Evolutionary conservation across 805 yeast genomes (phyloP).

Genomic region (Dipodascus geniculatus): DNA sequence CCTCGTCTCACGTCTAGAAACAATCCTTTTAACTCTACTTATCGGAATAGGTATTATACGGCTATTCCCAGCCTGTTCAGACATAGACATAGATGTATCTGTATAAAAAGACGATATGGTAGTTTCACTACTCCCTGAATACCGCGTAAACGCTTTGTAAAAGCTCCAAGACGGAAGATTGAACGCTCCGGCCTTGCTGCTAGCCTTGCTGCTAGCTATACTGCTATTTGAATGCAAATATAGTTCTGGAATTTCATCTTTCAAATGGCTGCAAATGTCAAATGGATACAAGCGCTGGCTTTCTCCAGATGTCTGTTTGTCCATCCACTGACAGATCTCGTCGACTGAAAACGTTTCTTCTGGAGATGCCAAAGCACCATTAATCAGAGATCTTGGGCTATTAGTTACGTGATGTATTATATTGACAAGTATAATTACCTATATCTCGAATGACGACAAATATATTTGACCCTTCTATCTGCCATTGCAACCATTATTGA

Average conservation of each 20-base stretch:
- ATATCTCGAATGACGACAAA: not conserved
- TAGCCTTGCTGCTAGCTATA: too few relatives aligned
- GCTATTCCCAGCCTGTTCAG: too few relatives aligned
- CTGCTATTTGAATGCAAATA: too few relatives aligned
- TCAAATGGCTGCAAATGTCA: too few relatives aligned
- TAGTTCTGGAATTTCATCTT: too few relatives aligned
- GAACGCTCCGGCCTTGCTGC: too few relatives aligned
- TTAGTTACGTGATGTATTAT: too few relatives aligned
- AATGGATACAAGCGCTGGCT: too few relatives aligned
- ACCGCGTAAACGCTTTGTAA: too few relatives aligned
- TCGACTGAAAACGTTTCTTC: not conserved
- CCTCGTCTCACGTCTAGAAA: not conserved
- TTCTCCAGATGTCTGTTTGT: not conserved
- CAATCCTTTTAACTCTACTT: not conserved
- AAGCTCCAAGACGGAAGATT: too few relatives aligned
- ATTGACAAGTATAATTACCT: not conserved
- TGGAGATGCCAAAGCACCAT: not conserved
- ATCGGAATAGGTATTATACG: not conserved
- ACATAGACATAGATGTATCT: not conserved
- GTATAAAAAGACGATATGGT: not conserved
- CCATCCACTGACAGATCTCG: not conserved
- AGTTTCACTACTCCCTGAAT: not conserved
- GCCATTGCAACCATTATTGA: not conserved
- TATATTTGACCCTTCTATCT: not conserved
- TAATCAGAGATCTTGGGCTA: not conserved